These are phyloP conservation scores for Glycine tomentella DNA, from an alignment of 306 rosid genomes.

Conservation along the genomic window DNA sequence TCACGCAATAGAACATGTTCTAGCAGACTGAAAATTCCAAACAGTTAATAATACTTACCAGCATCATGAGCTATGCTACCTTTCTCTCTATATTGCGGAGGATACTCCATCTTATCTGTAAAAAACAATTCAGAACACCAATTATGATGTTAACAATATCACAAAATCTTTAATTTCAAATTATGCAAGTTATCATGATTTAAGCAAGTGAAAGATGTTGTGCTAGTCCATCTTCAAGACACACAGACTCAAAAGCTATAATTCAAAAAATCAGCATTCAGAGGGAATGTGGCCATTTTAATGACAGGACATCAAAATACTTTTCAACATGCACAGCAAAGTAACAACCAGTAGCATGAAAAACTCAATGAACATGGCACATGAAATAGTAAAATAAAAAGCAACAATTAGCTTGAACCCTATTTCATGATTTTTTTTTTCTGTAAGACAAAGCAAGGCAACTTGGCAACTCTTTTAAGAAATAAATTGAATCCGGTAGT, in stretches of 20 bases:
- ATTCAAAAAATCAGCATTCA: slow-evolving; percentile 11
- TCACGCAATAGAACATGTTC: slow-evolving; percentile 30
- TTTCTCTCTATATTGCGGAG: slow-evolving; percentile 73
- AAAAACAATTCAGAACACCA: slow-evolving; percentile 41
- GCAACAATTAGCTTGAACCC: slow-evolving; percentile 34
- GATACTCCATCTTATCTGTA: slow-evolving; percentile 80
- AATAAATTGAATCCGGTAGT: slow-evolving; percentile 12
- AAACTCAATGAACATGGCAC: neutral
- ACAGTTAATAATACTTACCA: slow-evolving; percentile 58
- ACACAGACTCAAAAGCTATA: neutral
- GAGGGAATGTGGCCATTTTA: neutral
- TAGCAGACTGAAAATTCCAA: slow-evolving; percentile 35
- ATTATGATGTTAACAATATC: slow-evolving; percentile 34
- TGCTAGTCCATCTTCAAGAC: slow-evolving; percentile 35
- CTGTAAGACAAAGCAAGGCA: neutral
- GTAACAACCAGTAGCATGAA: slow-evolving; percentile 14
- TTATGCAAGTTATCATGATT: slow-evolving; percentile 23
- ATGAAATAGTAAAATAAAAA: slow-evolving; percentile 7
- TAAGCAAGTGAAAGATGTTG: slow-evolving; percentile 29
- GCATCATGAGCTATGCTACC: slow-evolving; percentile 67
- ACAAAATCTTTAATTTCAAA: slow-evolving; percentile 23
- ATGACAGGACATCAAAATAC: slow-evolving; percentile 7
- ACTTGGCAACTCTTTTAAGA: slow-evolving; percentile 3
- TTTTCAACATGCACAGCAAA: slow-evolving; percentile 28
- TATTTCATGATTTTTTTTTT: neutral